Percentiles rank a stretch among this genome's conserved stretches.
These are phyloP conservation scores for Alliaria petiolata DNA, from an alignment of 345 rosid species.

Conservation along the genomic window DNA sequence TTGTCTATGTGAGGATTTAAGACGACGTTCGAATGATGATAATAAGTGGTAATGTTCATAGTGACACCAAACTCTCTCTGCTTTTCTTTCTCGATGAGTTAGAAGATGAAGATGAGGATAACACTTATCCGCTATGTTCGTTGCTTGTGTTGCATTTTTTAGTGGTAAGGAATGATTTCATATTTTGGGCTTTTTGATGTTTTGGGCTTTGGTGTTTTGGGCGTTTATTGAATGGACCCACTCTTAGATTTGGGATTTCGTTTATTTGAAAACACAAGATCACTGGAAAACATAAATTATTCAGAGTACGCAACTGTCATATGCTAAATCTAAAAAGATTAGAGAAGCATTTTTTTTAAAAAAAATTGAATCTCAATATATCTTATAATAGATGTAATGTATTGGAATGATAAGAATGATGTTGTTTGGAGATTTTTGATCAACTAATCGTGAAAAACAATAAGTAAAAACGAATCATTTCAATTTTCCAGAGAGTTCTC, in stretches of 20 bases:
- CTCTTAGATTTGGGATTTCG: background rate
- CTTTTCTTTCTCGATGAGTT: slow-evolving; percentile 5
- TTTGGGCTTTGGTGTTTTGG: background rate
- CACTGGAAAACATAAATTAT: background rate
- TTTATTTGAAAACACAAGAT: background rate
- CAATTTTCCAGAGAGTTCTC: slow-evolving; percentile 24
- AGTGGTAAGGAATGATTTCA: slow-evolving; percentile 21
- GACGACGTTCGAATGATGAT: slow-evolving; percentile 9
- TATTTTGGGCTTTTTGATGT: background rate
- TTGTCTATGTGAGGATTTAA: slow-evolving; percentile 4
- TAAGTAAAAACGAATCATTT: background rate
- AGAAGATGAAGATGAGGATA: slow-evolving; percentile 18
- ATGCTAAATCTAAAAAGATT: background rate
- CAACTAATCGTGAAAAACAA: slow-evolving; percentile 15
- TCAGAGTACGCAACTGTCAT: background rate
- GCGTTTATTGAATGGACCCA: background rate
- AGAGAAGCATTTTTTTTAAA: background rate
- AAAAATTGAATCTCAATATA: background rate
- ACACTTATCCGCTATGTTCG: slow-evolving; percentile 31
- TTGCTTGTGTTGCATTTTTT: slow-evolving; percentile 5
- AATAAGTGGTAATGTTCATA: slow-evolving; percentile 20
- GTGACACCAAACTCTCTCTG: slow-evolving; percentile 4
- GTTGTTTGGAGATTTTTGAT: slow-evolving; percentile 3
- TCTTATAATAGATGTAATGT: background rate
- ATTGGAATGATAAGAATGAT: background rate